Evolutionary conservation across 129 eudicot genomes (phyloP), one percentile per base, ranked within the genome.

Genomic region (Tagetes patula): DNA sequence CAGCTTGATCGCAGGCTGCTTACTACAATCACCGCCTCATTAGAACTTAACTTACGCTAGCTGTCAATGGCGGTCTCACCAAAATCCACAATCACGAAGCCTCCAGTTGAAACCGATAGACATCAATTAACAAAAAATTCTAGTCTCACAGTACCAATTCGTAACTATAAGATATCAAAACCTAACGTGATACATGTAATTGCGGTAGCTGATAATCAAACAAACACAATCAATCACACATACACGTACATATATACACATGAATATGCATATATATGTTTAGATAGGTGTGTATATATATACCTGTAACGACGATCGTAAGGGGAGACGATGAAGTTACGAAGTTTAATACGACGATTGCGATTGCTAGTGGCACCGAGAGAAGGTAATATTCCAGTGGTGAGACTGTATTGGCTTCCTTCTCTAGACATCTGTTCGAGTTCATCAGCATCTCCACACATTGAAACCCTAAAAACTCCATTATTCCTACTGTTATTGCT

Each of bases 341-440:
- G 87, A 33, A 86, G 87, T 32, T 58, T 76, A 47, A 63, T 45
- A 70, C 65, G 73, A 27, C 91, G 88, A 10, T 75, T 67, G 56
- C 75, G 88, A 10, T 75, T 67, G 56, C 75, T 79, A 12, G 65
- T 77, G 6, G 87, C 87, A 36, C 91, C 91, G 40, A 86, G 91
- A 12, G 96, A 61, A 9, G 91, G 96, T 20, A 88, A 67, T 33
- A 86, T 71, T 43, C 88, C 87, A 46, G 65, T 65, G 49, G 87
- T 72, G 4, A 82, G 48, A 70, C 87, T 82, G 65, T 75, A 91
- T 32, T 85, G 91, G 69, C 97, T 91, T 12, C 89, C 87, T 53
- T 88, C 91, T 76, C 85, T 81, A 0, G 97, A 91, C 11, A 91
- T 39, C 75, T 91, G 90, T 61, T 87, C 91, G 5, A 91, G 71